A percentile compares a stretch with the other conserved stretches of the same genome.
These are phyloP conservation scores for Porphyrellus cyaneotinctus DNA, from an alignment of 768 basidiomycete genomes.

Conservation along the genomic window DNA sequence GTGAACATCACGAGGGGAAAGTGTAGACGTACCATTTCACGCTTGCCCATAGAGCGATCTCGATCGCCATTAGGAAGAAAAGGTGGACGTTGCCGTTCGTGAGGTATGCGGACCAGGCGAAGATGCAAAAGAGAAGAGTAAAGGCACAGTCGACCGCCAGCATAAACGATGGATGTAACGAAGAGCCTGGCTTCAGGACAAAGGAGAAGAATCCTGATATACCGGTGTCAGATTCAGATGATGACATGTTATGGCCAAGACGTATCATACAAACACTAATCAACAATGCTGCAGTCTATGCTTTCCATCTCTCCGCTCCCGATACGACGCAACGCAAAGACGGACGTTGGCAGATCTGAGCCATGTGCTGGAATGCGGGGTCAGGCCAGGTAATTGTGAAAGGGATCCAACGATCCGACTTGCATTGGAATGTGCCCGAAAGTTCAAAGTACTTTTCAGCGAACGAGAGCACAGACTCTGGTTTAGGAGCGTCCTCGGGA, in stretches of 20 bases:
- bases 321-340: slow-evolving; percentile 13
- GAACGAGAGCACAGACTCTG: slow-evolving; percentile 38
- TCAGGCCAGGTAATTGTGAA: background rate
- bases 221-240: slow-evolving; percentile 17
- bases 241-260: slow-evolving; percentile 12
- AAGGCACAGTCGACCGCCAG: slow-evolving; percentile 62
- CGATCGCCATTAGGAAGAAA: slow-evolving; percentile 60
- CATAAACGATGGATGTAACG: slow-evolving; percentile 67
- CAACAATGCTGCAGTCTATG: slow-evolving; percentile 9
- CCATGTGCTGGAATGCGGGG: slow-evolving; percentile 8
- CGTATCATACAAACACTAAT: slow-evolving; percentile 14
- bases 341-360: background rate
- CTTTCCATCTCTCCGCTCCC: background rate
- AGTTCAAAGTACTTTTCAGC: slow-evolving; percentile 56
- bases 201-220: slow-evolving; percentile 42
- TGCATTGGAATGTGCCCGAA: slow-evolving; percentile 41
- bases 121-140: slow-evolving; percentile 50
- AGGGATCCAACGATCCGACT: slow-evolving; percentile 26
- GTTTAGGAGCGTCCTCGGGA: slow-evolving; percentile 20
- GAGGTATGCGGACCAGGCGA: slow-evolving; percentile 53
- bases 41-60: slow-evolving; percentile 68
- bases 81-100: slow-evolving; percentile 68
- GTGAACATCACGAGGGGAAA: background rate
- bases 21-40: slow-evolving; percentile 66
- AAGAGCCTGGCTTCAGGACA: slow-evolving; percentile 72